These are phyloP conservation scores for Phaffia rhodozyma DNA, from an alignment of 1,284 basidiomycete genomes.

Conservation along the genomic window DNA sequence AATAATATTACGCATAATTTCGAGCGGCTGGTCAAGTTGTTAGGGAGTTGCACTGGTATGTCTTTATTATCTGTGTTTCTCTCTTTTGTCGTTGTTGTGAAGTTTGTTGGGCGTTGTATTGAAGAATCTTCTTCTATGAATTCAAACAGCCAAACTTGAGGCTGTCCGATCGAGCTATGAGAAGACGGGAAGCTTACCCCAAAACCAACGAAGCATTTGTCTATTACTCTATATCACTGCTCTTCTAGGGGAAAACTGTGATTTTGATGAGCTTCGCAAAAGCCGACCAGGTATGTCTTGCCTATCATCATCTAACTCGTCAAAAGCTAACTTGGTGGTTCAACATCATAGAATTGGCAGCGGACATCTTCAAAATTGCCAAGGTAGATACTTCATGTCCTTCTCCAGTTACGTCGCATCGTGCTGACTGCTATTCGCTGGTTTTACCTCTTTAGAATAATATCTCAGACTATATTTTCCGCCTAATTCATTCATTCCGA, in stretches of 20 bases:
- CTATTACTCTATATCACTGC: slow-evolving; percentile 70
- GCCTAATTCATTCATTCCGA: too few species aligned
- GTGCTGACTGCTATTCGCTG: neutral
- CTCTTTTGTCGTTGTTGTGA: neutral
- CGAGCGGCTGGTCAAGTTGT: slow-evolving; percentile 54
- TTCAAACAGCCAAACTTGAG: slow-evolving; percentile 14
- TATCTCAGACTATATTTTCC: too few species aligned
- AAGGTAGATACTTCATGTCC: neutral
- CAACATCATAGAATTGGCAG: slow-evolving; percentile 8
- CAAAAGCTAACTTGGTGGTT: neutral
- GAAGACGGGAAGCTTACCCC: slow-evolving; percentile 17
- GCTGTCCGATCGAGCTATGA: slow-evolving; percentile 19
- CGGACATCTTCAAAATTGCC: neutral
- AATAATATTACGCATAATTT: slow-evolving; percentile 78
- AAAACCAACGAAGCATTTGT: slow-evolving; percentile 22
- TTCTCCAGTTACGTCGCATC: neutral
- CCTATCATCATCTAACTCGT: neutral
- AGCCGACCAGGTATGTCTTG: slow-evolving; percentile 44
- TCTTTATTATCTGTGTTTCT: too few species aligned
- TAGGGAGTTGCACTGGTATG: slow-evolving; percentile 70
- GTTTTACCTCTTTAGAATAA: neutral
- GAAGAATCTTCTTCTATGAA: neutral
- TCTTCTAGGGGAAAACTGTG: slow-evolving; percentile 72
- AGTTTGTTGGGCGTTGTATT: neutral
- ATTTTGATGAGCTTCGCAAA: slow-evolving; percentile 63